phyloP scores from a whole-genome alignment of 176 grass and related monocot species.

The Miscanthus lutarioriparius region DNA sequence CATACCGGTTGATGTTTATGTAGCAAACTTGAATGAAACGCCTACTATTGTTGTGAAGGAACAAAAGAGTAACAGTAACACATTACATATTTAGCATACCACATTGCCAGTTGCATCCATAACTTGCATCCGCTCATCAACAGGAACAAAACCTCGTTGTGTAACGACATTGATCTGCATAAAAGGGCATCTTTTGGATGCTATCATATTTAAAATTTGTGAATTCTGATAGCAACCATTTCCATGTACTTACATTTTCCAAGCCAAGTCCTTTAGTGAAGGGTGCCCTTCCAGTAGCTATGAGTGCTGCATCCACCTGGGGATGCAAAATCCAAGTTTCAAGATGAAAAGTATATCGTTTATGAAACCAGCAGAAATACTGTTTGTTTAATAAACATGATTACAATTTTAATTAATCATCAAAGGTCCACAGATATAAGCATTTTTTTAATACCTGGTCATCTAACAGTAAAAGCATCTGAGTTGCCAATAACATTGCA shows the following conservation, averaged over 20 bases:
- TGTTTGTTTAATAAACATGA: not conserved
- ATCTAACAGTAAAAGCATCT: not conserved
- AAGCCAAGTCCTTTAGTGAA: slow-evolving; percentile 95
- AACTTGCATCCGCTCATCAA: slow-evolving; percentile 90
- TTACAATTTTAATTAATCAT: not conserved
- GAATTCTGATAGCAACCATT: slow-evolving; percentile 17
- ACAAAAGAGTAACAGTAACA: slow-evolving; percentile 5
- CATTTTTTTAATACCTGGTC: not conserved
- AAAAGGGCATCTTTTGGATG: slow-evolving; percentile 22
- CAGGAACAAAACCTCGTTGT: slow-evolving; percentile 89
- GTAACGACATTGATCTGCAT: slow-evolving; percentile 83
- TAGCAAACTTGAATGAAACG: not conserved
- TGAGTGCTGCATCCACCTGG: slow-evolving; percentile 93
- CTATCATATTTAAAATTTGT: not conserved
- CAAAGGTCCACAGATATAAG: not conserved
- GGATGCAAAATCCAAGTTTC: slow-evolving; percentile 8
- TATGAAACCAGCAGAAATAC: not conserved
- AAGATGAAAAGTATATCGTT: not conserved
- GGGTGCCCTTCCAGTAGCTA: slow-evolving; percentile 94
- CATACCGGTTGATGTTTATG: not conserved
- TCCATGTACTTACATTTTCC: slow-evolving; percentile 76
- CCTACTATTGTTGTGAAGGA: not conserved
- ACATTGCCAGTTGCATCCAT: slow-evolving; percentile 74
- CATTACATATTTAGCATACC: slow-evolving; percentile 45
- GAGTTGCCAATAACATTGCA: not conserved